Conservation (phyloP, 2,329 filamentous ascomycete species). For the Paraconiothyrium brasiliense region DNA sequence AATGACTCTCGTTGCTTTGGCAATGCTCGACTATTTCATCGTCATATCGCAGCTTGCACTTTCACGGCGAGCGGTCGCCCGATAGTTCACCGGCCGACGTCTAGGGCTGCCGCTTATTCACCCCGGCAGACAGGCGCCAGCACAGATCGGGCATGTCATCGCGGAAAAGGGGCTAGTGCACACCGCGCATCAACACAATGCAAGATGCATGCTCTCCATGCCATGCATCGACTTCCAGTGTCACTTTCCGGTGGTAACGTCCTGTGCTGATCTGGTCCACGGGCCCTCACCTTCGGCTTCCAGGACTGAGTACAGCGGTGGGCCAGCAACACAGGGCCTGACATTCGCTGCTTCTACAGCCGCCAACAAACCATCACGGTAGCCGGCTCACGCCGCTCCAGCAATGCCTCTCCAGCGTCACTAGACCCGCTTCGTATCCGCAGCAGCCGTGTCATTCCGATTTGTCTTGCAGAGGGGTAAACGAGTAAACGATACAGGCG, state of each 20-base stretch:
- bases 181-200: constrained; percentile 5
- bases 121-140: not conserved
- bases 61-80: not conserved
- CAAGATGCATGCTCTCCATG: constrained; percentile 1
- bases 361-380: not conserved
- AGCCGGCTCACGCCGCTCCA: constrained; percentile 7
- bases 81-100: constrained; percentile 2
- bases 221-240: not conserved
- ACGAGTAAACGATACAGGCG: not conserved
- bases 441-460: constrained; percentile 6
- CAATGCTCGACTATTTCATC: not conserved
- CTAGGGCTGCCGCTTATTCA: constrained; percentile 14
- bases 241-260: not conserved
- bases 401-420: constrained; percentile 6
- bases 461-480: not conserved
- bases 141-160: not conserved
- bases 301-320: not conserved
- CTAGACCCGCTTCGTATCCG: constrained; percentile 1
- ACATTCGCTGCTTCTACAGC: not conserved
- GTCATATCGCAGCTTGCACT: not conserved
- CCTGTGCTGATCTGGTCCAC: constrained; percentile 1
- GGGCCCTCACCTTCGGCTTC: not conserved
- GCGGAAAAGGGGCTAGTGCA: constrained; percentile 4
- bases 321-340: not conserved
- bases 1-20: constrained; percentile 8